Base-by-base conservation (phyloP, 2,329 filamentous ascomycete species). In the Aspergillus persii region DNA sequence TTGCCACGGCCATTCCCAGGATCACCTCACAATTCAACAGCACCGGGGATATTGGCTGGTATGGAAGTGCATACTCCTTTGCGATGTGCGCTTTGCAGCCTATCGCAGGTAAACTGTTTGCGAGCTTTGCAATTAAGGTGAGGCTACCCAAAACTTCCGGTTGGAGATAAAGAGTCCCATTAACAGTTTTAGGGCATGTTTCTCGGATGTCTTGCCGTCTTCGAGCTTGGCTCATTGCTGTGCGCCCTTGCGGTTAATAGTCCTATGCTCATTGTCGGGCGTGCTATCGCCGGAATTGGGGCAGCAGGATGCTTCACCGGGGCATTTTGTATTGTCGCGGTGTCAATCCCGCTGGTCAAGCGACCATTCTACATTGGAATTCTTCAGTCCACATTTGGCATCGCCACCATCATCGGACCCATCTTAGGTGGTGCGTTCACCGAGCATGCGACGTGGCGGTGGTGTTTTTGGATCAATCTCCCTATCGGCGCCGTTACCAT, bases 101-200 rank as follows among this genome's bases (percentile, higher is more conserved):
- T 15, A 36, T 36, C 33, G 33, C 33, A 36, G 33, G 33, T 12
- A 36, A 36, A 36, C 11, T 36, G 11, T 36, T 36, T 6, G 29
- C 48, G 23, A 49, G 27, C 31, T 79, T 82, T 53, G 73, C 78
- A 1, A 68, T 74, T 1, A 76, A 75, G 62, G 81, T 81, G 7
- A 78, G 79, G 57, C 66, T 76, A 5, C 82, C 77, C 68, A 79
- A 76, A 50, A 80, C 75, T 66, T 77, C 76, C 58, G 65, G 69
- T 6, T 36, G 33, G 33, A 36, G 33, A 12, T 15, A 9, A 36
- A 36, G 12, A 2, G 12, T 36, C 11, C 11, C 11, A 36, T 36
- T 36, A 36, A 36, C 33, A 36, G 9, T 41, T 54, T 33, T 63
- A 69, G 53, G 46, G 57, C 33, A 57, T 57, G 2, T 78, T 74